Evolutionary conservation across 1,139 yeast genomes (phyloP).

Genomic region (Debaryomyces sp.): DNA sequence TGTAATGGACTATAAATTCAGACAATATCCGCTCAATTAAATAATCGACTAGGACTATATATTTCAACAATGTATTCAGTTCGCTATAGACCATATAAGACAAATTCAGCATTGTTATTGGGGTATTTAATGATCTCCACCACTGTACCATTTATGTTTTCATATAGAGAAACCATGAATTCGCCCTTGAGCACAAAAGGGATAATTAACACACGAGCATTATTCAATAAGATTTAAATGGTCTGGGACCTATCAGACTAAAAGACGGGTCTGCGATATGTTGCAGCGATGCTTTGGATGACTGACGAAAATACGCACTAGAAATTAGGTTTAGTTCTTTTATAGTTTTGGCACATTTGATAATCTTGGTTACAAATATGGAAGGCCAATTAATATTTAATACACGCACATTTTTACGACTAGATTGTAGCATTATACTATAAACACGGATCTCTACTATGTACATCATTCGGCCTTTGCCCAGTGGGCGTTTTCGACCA

Average conservation of each 20-base stretch:
- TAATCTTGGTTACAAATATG: not conserved
- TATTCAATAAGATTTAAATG: conserved; percentile 40
- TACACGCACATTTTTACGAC: not conserved
- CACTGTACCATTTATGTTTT: conserved; percentile 45
- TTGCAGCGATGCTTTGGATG: not conserved
- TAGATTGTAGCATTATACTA: conserved; percentile 2
- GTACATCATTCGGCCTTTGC: conserved; percentile 22
- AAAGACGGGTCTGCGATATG: not conserved
- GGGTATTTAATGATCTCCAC: conserved; percentile 46
- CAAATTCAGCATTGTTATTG: conserved; percentile 35
- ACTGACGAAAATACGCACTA: not conserved
- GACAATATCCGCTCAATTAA: not conserved
- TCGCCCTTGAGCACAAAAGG: conserved; percentile 30
- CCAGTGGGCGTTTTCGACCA: conserved; percentile 40
- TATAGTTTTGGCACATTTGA: not conserved
- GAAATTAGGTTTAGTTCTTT: not conserved
- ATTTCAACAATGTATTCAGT: conserved; percentile 14
- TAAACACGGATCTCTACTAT: conserved; percentile 4
- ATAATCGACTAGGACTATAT: not conserved
- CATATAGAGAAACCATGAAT: conserved; percentile 40
- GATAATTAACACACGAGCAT: conserved; percentile 38
- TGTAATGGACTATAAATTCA: not conserved
- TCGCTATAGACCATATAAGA: conserved; percentile 17
- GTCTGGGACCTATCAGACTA: not conserved
- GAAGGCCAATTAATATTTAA: not conserved